phyloP scores from a whole-genome alignment of 768 basidiomycete species.

The Termitomyces sp. region DNA sequence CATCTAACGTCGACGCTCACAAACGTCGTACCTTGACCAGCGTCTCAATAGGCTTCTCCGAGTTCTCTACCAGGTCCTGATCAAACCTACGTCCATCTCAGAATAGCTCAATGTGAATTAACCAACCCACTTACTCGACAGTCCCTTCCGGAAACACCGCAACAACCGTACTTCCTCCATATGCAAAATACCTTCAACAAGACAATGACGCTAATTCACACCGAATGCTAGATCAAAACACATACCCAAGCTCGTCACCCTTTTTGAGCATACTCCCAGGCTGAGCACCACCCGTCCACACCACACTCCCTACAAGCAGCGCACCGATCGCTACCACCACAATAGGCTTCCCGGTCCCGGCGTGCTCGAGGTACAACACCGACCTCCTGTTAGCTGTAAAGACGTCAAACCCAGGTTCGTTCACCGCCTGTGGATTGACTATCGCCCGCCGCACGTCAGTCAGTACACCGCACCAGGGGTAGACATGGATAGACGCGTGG shows the following conservation, averaged over 20 bases:
- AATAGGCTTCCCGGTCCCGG: slow-evolving; percentile 40
- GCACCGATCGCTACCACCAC: slow-evolving; percentile 79
- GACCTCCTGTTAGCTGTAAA: slow-evolving; percentile 63
- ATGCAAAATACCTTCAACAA: slow-evolving; percentile 48
- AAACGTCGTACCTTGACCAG: slow-evolving; percentile 47
- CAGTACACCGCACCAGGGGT: not conserved
- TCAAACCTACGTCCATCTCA: slow-evolving; percentile 42
- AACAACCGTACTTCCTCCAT: slow-evolving; percentile 76
- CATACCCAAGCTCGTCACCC: slow-evolving; percentile 60
- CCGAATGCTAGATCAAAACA: not conserved
- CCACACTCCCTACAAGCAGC: slow-evolving; percentile 75
- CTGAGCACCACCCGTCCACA: slow-evolving; percentile 54
- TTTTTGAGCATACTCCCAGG: slow-evolving; percentile 43
- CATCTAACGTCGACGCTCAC: not conserved
- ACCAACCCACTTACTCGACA: slow-evolving; percentile 32
- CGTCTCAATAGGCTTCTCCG: slow-evolving; percentile 57
- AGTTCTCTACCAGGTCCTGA: slow-evolving; percentile 55
- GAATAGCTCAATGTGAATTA: not conserved
- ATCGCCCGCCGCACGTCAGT: not conserved
- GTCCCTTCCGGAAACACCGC: slow-evolving; percentile 53
- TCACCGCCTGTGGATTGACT: slow-evolving; percentile 80
- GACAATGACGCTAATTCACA: not conserved
- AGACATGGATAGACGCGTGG: slow-evolving; percentile 2
- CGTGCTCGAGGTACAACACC: slow-evolving; percentile 49
- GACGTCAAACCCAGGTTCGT: slow-evolving; percentile 60